Conservation (phyloP, 208 protist genomes). For the Acanthamoeba lenticulata region DNA sequence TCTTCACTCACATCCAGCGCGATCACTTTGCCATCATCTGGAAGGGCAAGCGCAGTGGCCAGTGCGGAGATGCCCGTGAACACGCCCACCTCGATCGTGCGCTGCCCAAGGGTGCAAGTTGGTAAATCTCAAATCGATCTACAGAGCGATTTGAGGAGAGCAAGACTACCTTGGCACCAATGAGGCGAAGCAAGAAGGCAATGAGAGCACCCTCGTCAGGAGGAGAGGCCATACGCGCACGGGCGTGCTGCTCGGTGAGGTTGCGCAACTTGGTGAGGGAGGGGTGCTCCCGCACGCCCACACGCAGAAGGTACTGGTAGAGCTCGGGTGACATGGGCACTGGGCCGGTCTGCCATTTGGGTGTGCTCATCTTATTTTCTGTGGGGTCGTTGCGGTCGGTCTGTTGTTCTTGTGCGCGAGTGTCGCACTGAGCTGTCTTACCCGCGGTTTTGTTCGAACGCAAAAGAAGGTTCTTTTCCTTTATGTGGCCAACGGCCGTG, state of each 20-base stretch:
- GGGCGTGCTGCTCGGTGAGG: neutral
- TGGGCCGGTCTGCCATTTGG: neutral
- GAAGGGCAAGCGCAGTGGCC: slow-evolving; percentile 78
- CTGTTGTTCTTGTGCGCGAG: too few relatives aligned
- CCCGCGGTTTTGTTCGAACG: too few relatives aligned
- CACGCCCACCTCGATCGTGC: slow-evolving; percentile 82
- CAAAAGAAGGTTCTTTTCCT: neutral
- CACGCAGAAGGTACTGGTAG: slow-evolving; percentile 38
- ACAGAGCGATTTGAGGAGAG: neutral
- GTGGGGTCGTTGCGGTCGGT: neutral
- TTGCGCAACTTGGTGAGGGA: neutral
- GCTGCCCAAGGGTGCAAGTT: too few relatives aligned
- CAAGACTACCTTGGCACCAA: slow-evolving; percentile 33
- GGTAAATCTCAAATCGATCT: too few relatives aligned
- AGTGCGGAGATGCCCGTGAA: slow-evolving; percentile 85
- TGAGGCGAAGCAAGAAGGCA: neutral
- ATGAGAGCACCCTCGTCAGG: slow-evolving; percentile 35
- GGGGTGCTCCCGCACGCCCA: slow-evolving; percentile 19
- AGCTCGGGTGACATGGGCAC: neutral
- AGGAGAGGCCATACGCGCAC: slow-evolving; percentile 6
- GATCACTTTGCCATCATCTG: slow-evolving; percentile 79
- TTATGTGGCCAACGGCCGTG: too few relatives aligned
- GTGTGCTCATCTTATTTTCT: neutral
- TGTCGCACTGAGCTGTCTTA: too few relatives aligned
- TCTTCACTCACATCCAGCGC: slow-evolving; percentile 83